A percentile compares a stretch with the other conserved stretches of the same genome.
These are phyloP conservation scores for Kwoniella mangroviensis DNA, from an alignment of 768 basidiomycete species.

Conservation along the genomic window DNA sequence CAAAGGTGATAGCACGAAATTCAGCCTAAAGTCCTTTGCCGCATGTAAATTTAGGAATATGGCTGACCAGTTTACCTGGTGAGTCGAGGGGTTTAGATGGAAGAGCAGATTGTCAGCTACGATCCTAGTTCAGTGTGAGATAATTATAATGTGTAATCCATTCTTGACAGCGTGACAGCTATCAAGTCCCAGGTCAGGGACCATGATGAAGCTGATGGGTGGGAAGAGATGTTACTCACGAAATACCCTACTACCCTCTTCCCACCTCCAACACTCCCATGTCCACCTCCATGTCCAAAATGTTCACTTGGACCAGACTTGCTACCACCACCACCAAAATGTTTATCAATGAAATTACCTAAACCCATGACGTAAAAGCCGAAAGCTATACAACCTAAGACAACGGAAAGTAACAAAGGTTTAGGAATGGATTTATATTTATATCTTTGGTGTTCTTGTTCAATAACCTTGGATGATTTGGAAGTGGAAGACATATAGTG, in stretches of 20 bases:
- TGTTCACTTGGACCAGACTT: neutral
- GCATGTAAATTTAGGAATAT: neutral
- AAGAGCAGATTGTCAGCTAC: too few relatives aligned
- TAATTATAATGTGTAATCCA: too few relatives aligned
- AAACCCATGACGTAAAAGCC: constrained; percentile 2
- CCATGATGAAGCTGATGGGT: neutral
- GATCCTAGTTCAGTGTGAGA: too few relatives aligned
- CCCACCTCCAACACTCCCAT: neutral
- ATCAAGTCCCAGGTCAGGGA: too few relatives aligned
- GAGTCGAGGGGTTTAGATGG: too few relatives aligned
- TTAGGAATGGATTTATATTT: neutral
- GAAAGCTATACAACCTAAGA: neutral
- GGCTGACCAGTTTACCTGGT: constrained; percentile 48
- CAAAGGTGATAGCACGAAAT: neutral
- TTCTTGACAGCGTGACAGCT: too few relatives aligned
- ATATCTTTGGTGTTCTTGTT: neutral
- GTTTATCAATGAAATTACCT: constrained; percentile 7
- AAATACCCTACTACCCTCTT: constrained; percentile 36
- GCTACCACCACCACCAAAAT: constrained; percentile 2
- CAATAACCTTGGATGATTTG: neutral
- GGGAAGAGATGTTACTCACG: constrained; percentile 20
- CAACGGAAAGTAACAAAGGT: neutral
- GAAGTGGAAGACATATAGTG: neutral
- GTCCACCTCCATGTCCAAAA: neutral
- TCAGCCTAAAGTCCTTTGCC: neutral